Conservation (phyloP, 208 protist species). For the Leishmania turanica region DNA sequence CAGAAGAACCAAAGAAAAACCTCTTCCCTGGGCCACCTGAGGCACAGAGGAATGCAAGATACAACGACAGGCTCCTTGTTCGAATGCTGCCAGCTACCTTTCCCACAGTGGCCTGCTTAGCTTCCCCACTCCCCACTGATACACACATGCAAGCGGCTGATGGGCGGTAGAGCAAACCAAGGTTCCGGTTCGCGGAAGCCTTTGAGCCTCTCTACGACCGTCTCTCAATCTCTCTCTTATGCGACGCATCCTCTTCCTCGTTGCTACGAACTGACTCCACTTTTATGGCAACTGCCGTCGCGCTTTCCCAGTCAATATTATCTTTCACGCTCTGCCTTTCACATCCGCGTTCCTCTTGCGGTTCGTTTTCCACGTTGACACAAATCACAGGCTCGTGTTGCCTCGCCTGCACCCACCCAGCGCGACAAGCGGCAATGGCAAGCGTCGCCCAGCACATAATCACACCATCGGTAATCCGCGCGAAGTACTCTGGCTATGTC, state of each 20-base stretch:
- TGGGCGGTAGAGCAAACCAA: neutral
- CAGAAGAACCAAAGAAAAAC: neutral
- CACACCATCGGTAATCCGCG: constrained; percentile 46
- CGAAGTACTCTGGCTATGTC: constrained; percentile 53
- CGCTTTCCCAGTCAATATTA: neutral
- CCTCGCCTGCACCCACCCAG: neutral
- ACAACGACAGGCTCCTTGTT: neutral
- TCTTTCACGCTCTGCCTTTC: neutral
- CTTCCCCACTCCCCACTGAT: neutral
- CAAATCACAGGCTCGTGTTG: neutral
- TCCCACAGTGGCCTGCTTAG: too few relatives aligned
- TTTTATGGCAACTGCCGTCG: neutral
- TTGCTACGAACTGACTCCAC: neutral
- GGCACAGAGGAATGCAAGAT: too few relatives aligned
- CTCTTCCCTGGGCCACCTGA: neutral
- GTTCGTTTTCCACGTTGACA: neutral
- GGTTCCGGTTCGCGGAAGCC: too few relatives aligned
- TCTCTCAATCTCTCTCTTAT: neutral
- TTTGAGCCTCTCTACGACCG: neutral
- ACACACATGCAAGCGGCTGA: neutral
- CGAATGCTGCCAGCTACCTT: neutral
- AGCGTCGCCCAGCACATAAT: constrained; percentile 40
- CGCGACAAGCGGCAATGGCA: constrained; percentile 11
- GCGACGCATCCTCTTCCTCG: neutral
- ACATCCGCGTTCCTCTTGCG: neutral